Evolutionary conservation across 192 early-diverging fungal genomes (phyloP).

Genomic region (Backusella tuberculispora): DNA sequence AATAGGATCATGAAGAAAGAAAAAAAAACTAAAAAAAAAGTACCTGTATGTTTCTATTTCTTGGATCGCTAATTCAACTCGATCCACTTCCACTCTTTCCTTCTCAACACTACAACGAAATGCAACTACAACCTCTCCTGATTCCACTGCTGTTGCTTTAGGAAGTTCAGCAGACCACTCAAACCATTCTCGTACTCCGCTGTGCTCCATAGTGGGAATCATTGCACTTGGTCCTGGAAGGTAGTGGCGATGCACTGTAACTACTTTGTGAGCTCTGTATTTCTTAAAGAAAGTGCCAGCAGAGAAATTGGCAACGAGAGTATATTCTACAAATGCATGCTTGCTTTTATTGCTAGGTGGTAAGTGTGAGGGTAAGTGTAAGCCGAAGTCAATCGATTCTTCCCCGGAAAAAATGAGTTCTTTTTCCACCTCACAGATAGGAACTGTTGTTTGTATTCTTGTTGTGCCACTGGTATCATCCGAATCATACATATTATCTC

Average conservation of each 20-base stretch:
- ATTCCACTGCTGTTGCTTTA: conserved; percentile 40
- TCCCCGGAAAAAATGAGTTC: conserved; percentile 43
- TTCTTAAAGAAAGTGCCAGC: conserved; percentile 43
- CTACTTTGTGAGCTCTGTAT: conserved; percentile 33
- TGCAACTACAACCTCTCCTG: conserved; percentile 39
- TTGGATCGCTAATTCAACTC: conserved; percentile 36
- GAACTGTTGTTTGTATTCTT: conserved; percentile 22
- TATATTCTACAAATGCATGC: conserved; percentile 40
- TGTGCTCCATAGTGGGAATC: conserved; percentile 36
- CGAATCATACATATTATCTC: not conserved
- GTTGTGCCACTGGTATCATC: conserved; percentile 21
- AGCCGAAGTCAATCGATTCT: conserved; percentile 36
- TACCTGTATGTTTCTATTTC: conserved; percentile 41
- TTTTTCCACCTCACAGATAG: conserved; percentile 43
- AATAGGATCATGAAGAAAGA: not conserved
- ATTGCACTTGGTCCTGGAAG: conserved; percentile 39
- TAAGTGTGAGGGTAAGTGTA: conserved; percentile 40
- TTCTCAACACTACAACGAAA: conserved; percentile 45
- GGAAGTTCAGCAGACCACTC: conserved; percentile 41
- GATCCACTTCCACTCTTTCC: conserved; percentile 37
- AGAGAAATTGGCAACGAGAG: conserved; percentile 38
- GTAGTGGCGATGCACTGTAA: conserved; percentile 37
- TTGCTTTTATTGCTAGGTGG: conserved; percentile 37
- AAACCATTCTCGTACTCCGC: conserved; percentile 41
- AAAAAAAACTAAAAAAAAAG: not conserved